A percentile compares a stretch with the other conserved stretches of the same genome.
Conservation (phyloP, 2,329 filamentous ascomycete species). For the Phaeosphaeria sp. region DNA sequence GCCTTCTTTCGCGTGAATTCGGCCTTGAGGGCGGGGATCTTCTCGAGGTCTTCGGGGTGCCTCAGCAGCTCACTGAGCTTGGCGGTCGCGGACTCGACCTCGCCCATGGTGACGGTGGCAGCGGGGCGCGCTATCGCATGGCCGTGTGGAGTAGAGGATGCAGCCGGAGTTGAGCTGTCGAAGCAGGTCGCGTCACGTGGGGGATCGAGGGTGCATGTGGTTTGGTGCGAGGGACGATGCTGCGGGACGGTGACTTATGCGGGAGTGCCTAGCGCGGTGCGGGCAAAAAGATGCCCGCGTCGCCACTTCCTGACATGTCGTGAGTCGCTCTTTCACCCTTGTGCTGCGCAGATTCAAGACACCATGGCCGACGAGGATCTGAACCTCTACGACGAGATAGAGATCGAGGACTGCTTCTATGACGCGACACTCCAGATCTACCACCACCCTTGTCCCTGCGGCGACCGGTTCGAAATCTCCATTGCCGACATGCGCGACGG, state of each 20-base stretch:
- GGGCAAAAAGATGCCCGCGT: neutral
- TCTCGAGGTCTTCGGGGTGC: conserved; percentile 96
- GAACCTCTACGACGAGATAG: conserved; percentile 94
- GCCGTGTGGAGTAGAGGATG: conserved; percentile 13
- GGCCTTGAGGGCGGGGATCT: conserved; percentile 85
- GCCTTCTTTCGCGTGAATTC: conserved; percentile 96
- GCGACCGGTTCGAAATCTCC: conserved; percentile 92
- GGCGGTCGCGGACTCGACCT: conserved; percentile 66
- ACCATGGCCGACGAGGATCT: conserved; percentile 46
- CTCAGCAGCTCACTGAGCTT: conserved; percentile 93
- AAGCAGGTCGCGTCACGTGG: neutral
- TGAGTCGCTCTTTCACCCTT: neutral
- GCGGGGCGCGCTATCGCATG: conserved; percentile 13
- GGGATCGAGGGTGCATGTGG: neutral
- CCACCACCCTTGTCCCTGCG: conserved; percentile 95
- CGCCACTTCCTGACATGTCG: neutral
- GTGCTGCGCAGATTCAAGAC: neutral
- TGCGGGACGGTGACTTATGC: neutral
- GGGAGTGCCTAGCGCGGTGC: neutral
- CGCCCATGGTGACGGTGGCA: conserved; percentile 61
- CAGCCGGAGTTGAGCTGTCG: neutral
- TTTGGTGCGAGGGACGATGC: neutral
- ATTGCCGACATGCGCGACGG: conserved; percentile 86
- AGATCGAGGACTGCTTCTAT: conserved; percentile 94
- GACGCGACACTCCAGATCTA: conserved; percentile 92